Evolutionary conservation across 139 green algal species (phyloP).

Genomic region (Chlorella sp.): DNA sequence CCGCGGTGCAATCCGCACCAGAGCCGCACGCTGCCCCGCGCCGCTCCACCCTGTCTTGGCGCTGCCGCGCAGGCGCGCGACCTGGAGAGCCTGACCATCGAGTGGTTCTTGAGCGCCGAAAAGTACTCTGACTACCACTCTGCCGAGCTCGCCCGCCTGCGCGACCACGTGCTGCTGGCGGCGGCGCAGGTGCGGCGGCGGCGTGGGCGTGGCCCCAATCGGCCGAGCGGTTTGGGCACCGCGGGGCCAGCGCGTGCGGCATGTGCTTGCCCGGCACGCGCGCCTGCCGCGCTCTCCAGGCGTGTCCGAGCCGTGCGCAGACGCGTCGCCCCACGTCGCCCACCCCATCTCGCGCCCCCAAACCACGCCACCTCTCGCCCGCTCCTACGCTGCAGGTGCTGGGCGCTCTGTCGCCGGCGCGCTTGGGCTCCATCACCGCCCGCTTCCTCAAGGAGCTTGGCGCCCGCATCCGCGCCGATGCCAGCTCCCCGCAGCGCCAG

Average conservation of each 20-base stretch:
- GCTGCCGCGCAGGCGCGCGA: no score
- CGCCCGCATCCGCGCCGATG: slow-evolving; percentile 50
- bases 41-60: no score
- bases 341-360: not conserved
- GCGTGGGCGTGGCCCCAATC: no score
- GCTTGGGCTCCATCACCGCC: slow-evolving; percentile 26
- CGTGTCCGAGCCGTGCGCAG: not conserved
- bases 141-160: slow-evolving; percentile 22
- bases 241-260: no score
- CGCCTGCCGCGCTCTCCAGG: not conserved
- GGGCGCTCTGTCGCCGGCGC: slow-evolving; percentile 39
- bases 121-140: slow-evolving; percentile 45
- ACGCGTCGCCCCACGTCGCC: not conserved
- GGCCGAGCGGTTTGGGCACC: no score
- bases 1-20: no score
- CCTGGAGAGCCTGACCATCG: slow-evolving; percentile 56
- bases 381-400: slow-evolving; percentile 37
- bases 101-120: slow-evolving; percentile 64
- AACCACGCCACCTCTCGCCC: not conserved
- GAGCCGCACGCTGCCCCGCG: no score
- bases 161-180: slow-evolving; percentile 40
- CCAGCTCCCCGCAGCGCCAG: slow-evolving; percentile 28
- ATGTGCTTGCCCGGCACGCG: not conserved
- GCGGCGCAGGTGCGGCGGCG: no score
- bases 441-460: slow-evolving; percentile 50